Evolutionary conservation across 495 filamentous ascomycete genomes (phyloP).

Genomic region (Cercophora sp.): DNA sequence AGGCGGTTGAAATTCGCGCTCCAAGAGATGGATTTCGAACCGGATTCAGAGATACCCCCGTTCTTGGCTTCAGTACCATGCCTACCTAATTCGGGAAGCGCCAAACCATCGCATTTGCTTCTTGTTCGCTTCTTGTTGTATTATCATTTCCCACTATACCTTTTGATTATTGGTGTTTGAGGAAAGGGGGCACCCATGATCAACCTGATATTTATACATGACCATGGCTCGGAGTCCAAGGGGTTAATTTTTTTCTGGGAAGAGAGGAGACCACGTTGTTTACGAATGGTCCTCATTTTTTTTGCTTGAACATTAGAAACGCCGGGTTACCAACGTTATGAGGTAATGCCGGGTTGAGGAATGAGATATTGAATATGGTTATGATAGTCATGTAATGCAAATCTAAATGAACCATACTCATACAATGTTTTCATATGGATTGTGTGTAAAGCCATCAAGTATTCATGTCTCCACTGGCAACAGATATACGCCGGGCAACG

Average conservation of each 20-base stretch:
- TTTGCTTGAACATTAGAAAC: too few relatives aligned
- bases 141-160: conserved; percentile 2
- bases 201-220: too few relatives aligned
- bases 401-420: neutral
- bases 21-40: neutral
- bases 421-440: neutral
- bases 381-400: conserved; percentile 8
- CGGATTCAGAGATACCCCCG: conserved; percentile 1
- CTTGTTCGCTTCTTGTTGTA: conserved; percentile 10
- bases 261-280: too few relatives aligned
- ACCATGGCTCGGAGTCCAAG: too few relatives aligned
- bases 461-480: neutral
- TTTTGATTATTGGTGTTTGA: too few relatives aligned
- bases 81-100: conserved; percentile 2
- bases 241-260: neutral
- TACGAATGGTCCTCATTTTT: too few relatives aligned
- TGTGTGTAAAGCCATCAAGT: neutral
- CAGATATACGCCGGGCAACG: too few relatives aligned
- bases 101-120: too few relatives aligned
- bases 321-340: too few relatives aligned
- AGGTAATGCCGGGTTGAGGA: conserved; percentile 1
- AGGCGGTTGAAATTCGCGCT: neutral
- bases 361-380: neutral
- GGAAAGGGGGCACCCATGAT: too few relatives aligned
- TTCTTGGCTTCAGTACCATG: too few relatives aligned